Percentiles rank a stretch among this genome's conserved stretches.
These are phyloP conservation scores for Penicillium lagena DNA, from an alignment of 495 filamentous ascomycete species.

Conservation along the genomic window DNA sequence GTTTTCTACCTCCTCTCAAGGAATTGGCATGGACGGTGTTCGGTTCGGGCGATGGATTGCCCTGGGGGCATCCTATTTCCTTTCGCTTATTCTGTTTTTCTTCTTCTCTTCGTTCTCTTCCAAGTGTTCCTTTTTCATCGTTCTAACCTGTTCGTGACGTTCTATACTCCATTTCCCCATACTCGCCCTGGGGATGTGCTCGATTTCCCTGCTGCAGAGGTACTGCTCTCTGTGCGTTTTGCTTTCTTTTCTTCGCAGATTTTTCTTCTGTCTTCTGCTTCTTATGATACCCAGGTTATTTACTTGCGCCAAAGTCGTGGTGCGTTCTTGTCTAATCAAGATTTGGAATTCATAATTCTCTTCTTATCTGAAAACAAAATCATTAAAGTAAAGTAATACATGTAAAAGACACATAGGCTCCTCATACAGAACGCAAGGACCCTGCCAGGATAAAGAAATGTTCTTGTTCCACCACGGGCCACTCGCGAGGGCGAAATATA, in stretches of 20 bases:
- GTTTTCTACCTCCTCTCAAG: conserved; percentile 4
- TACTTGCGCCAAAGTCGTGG: neutral
- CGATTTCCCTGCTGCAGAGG: neutral
- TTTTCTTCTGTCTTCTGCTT: conserved; percentile 4
- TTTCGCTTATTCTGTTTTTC: conserved; percentile 2
- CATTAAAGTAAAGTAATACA: neutral
- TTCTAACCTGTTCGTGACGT: neutral
- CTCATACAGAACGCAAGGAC: neutral
- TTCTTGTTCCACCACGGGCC: too few relatives aligned
- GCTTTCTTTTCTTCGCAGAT: conserved; percentile 1
- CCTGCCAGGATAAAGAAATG: too few relatives aligned
- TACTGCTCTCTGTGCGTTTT: neutral
- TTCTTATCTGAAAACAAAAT: neutral
- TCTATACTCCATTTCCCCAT: conserved; percentile 2
- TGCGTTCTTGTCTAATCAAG: conserved; percentile 1
- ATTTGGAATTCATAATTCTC: neutral
- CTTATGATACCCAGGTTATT: conserved; percentile 34
- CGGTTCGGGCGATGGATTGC: neutral
- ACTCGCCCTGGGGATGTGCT: neutral
- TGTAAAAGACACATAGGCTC: neutral
- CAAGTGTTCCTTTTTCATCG: neutral
- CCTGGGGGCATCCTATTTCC: conserved; percentile 1
- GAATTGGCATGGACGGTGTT: neutral
- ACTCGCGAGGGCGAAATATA: too few relatives aligned
- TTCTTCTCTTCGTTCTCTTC: conserved; percentile 2